phyloP scores from a whole-genome alignment of 805 yeast species.

The Candida glaebosa region DNA sequence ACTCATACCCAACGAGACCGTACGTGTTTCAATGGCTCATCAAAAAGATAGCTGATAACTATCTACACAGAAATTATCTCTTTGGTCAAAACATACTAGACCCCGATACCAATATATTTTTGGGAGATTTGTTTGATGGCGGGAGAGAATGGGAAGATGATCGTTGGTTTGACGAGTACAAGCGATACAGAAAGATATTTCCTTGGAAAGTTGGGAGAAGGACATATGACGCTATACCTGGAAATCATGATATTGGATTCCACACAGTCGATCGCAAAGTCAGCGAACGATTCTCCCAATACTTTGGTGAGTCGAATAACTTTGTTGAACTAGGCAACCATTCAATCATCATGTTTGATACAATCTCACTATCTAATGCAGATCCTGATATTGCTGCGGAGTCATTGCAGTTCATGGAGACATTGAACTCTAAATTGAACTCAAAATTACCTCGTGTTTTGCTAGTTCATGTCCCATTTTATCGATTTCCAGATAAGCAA shows the following conservation, averaged over 20 bases:
- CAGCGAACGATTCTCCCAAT: constrained; percentile 58
- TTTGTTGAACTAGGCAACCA: constrained; percentile 62
- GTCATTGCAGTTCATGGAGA: constrained; percentile 51
- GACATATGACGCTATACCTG: constrained; percentile 53
- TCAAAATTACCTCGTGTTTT: constrained; percentile 57
- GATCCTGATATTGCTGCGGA: constrained; percentile 43
- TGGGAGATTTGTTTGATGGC: constrained; percentile 94
- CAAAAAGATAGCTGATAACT: constrained; percentile 65
- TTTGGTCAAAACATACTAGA: constrained; percentile 52
- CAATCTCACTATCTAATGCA: constrained; percentile 72
- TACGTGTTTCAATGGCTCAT: constrained; percentile 51
- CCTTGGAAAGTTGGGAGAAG: constrained; percentile 47
- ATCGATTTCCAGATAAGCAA: constrained; percentile 58
- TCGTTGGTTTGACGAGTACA: constrained; percentile 66
- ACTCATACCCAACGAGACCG: constrained; percentile 78
- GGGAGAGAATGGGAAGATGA: constrained; percentile 80
- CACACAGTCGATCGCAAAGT: constrained; percentile 64
- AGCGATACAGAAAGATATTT: constrained; percentile 66
- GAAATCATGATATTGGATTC: constrained; percentile 96
- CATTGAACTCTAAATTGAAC: constrained; percentile 18
- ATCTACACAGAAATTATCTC: constrained; percentile 72
- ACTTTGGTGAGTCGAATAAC: constrained; percentile 71
- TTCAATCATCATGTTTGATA: constrained; percentile 69
- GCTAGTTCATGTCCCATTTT: constrained; percentile 86
- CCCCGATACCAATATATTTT: constrained; percentile 73